Conservation (phyloP, 176 grass and related monocot species). For the Thalia dealbata region DNA sequence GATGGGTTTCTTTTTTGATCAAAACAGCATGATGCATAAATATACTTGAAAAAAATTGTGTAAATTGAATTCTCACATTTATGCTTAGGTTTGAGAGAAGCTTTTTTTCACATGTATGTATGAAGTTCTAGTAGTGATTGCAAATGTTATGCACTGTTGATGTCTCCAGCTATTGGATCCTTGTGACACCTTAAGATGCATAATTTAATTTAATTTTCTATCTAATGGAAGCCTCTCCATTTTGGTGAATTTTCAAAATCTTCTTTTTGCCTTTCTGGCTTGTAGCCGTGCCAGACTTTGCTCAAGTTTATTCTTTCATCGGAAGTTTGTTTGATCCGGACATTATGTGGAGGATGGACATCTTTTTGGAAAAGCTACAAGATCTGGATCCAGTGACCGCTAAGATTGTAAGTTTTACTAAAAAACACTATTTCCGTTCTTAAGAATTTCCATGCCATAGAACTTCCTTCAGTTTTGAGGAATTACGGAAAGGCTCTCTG, state of each 20-base stretch:
- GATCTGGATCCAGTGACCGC: conserved; percentile 11
- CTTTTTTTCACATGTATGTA: too few relatives aligned
- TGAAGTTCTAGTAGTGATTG: too few relatives aligned
- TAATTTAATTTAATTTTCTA: not conserved
- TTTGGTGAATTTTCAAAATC: not conserved
- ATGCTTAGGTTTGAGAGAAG: too few relatives aligned
- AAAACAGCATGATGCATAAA: too few relatives aligned
- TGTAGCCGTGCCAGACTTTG: conserved; percentile 54
- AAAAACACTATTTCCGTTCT: not conserved
- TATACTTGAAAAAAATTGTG: too few relatives aligned
- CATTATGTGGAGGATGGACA: conserved; percentile 10
- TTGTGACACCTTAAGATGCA: too few relatives aligned
- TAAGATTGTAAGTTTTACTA: conserved; percentile 9
- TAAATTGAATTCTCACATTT: too few relatives aligned
- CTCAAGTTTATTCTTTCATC: conserved; percentile 58
- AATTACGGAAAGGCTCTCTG: not conserved
- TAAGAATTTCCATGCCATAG: not conserved
- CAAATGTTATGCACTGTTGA: too few relatives aligned
- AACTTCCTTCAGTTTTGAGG: not conserved
- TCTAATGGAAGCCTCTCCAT: not conserved
- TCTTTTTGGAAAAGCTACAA: conserved; percentile 12
- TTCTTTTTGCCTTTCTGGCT: not conserved
- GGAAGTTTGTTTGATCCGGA: conserved; percentile 81
- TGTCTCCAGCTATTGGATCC: too few relatives aligned
- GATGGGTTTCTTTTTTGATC: too few relatives aligned